These are phyloP conservation scores for Ascochyta rabiei DNA, from an alignment of 2,329 filamentous ascomycete species.

Conservation along the genomic window DNA sequence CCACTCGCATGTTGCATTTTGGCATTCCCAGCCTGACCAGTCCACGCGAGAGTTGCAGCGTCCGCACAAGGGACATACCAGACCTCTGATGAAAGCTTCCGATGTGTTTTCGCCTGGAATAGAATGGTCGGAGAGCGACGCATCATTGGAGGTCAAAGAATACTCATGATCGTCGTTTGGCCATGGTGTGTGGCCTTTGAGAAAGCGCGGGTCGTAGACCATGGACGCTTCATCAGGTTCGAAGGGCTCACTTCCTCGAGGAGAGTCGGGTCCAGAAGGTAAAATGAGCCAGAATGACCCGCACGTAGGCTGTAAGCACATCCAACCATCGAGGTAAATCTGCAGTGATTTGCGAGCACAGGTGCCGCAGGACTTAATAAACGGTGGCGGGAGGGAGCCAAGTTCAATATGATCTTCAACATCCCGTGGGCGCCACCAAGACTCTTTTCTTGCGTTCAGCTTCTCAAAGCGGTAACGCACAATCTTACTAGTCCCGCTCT, in stretches of 20 bases:
- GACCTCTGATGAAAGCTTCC: conserved; percentile 63
- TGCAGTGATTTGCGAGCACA: conserved; percentile 46
- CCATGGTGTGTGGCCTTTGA: conserved; percentile 60
- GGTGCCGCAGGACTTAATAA: conserved; percentile 45
- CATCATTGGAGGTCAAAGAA: conserved; percentile 36
- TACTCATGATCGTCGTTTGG: conserved; percentile 47
- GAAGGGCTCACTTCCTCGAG: conserved; percentile 24
- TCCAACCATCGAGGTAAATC: conserved; percentile 59
- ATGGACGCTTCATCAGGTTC: conserved; percentile 47
- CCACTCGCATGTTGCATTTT: conserved; percentile 58
- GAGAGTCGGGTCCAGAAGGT: not conserved
- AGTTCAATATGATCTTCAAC: conserved; percentile 33
- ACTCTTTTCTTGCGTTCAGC: conserved; percentile 56
- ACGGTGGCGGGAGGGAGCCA: conserved; percentile 36
- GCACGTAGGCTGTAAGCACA: conserved; percentile 64
- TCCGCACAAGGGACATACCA: conserved; percentile 69
- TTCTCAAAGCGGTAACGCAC: conserved; percentile 71
- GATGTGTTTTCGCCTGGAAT: conserved; percentile 57
- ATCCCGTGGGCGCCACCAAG: conserved; percentile 64
- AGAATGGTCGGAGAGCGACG: conserved; percentile 41
- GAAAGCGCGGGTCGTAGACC: conserved; percentile 62
- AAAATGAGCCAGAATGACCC: conserved; percentile 59
- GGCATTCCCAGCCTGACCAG: conserved; percentile 69
- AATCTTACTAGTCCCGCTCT: conserved; percentile 52
- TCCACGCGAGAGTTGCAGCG: conserved; percentile 65